Conservation (phyloP, 805 yeast genomes). For the Naumovozyma castellii region DNA sequence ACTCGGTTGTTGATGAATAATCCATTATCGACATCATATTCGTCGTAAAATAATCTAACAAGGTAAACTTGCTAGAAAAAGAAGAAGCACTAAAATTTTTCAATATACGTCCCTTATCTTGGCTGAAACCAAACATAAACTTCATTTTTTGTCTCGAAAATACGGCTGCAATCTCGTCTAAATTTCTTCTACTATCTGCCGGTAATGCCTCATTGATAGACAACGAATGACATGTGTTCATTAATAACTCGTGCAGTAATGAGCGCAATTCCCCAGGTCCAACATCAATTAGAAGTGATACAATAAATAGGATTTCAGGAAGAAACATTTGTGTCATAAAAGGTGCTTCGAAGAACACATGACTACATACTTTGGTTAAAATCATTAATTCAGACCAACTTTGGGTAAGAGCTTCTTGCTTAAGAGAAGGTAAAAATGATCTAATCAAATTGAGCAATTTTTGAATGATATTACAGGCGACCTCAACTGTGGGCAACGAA, state of each 20-base stretch:
- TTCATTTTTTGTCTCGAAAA: constrained; percentile 50
- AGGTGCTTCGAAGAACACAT: constrained; percentile 59
- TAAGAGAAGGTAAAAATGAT: constrained; percentile 35
- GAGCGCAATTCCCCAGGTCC: constrained; percentile 46
- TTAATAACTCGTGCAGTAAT: constrained; percentile 48
- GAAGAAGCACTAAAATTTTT: constrained; percentile 27
- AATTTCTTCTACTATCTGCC: constrained; percentile 28
- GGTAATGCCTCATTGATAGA: constrained; percentile 45
- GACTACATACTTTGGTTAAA: constrained; percentile 49
- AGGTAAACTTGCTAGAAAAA: constrained; percentile 28
- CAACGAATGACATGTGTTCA: constrained; percentile 61
- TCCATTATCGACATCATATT: constrained; percentile 43
- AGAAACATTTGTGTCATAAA: constrained; percentile 49
- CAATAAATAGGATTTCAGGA: constrained; percentile 59
- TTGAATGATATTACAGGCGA: constrained; percentile 52
- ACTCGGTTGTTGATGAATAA: constrained; percentile 35
- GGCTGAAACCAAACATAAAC: constrained; percentile 56
- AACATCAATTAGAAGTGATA: constrained; percentile 44
- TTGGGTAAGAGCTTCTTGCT: constrained; percentile 34
- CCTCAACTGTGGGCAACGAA: constrained; percentile 53
- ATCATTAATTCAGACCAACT: constrained; percentile 63
- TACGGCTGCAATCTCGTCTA: constrained; percentile 37
- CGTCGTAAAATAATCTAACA: constrained; percentile 50
- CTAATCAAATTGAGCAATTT: constrained; percentile 46
- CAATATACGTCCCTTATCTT: constrained; percentile 35